Base-by-base conservation (phyloP, 345 rosid species). In the Draba incana region DNA sequence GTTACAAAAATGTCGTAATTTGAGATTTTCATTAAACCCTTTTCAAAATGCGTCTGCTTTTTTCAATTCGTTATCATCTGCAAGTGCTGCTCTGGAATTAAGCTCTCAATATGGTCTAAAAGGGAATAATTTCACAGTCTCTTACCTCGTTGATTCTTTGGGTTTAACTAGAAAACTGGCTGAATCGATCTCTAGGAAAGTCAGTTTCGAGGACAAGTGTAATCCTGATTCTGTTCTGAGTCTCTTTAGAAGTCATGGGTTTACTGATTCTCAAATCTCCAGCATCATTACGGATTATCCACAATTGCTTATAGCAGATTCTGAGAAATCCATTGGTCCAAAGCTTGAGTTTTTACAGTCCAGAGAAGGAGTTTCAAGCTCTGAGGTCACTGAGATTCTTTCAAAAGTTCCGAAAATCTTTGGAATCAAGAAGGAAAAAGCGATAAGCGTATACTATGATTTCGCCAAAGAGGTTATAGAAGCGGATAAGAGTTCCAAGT, bases 101-200 rank as follows among this genome's bases (percentile, higher is more conserved):
- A 54, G 11, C n/a, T 15, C 20, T 52, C 10, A 4, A 44, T 15
- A 46, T 47, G 46, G 30, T 25, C 48, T 39, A 42, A 48, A 57
- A 48, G 49, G 46, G 2, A 10, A 38, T 13, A 58, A 37, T 1
- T 65, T 61, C 45, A 62, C 65, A 0, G 62, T 57, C 30, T 53
- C 70, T 7, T 53, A 66, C 61, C 70, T 66, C 52, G 43, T 72
- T 62, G 50, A 56, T 5, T 77, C 81, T 8, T 51, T 75, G 24
- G 75, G 81, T 23, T 28, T 77, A 24, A 3, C 74, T 13, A 33
- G 7, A 2, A 71, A 77, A 7, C 25, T 58, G 9, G 74, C 81
- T 1, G 47, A 30, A 33, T 61, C 66, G 11, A 39, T 67, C n/a
- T 62, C 70, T 0, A 61, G 12, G 10, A 71, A 42, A 24, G 27